phyloP scores from a whole-genome alignment of 345 rosid species.

The Acer yangbiense region DNA sequence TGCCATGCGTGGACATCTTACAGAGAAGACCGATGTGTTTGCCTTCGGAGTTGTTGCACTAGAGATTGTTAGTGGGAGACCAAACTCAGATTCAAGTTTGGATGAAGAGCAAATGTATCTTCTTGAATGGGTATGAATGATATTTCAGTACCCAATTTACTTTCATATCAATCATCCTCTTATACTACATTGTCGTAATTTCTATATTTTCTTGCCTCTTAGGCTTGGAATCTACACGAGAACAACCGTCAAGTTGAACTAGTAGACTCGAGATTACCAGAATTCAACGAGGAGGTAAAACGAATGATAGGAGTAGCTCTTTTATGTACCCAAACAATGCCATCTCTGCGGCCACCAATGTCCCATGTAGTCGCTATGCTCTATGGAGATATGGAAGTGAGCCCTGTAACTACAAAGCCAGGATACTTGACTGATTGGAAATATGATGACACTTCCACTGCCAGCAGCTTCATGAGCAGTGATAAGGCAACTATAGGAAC shows the following conservation, averaged over 20 bases:
- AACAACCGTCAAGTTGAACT: slow-evolving; percentile 41
- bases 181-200: neutral
- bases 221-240: slow-evolving; percentile 33
- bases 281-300: slow-evolving; percentile 47
- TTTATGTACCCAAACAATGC: slow-evolving; percentile 63
- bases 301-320: slow-evolving; percentile 57
- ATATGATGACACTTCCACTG: slow-evolving; percentile 35
- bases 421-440: slow-evolving; percentile 58
- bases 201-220: neutral
- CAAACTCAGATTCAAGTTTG: slow-evolving; percentile 39
- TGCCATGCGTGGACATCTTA: slow-evolving; percentile 46
- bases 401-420: slow-evolving; percentile 19
- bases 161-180: neutral
- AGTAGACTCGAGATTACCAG: slow-evolving; percentile 37
- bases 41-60: slow-evolving; percentile 9
- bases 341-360: slow-evolving; percentile 60
- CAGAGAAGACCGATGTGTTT: slow-evolving; percentile 46
- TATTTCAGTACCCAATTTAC: neutral
- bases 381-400: slow-evolving; percentile 62
- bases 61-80: slow-evolving; percentile 28
- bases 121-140: slow-evolving; percentile 51
- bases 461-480: slow-evolving; percentile 26
- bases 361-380: slow-evolving; percentile 71
- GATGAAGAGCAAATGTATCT: slow-evolving; percentile 27
- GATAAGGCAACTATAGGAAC: slow-evolving; percentile 27